These are phyloP conservation scores for Ilyonectria sp. DNA, from an alignment of 2,329 filamentous ascomycete species.

Conservation along the genomic window DNA sequence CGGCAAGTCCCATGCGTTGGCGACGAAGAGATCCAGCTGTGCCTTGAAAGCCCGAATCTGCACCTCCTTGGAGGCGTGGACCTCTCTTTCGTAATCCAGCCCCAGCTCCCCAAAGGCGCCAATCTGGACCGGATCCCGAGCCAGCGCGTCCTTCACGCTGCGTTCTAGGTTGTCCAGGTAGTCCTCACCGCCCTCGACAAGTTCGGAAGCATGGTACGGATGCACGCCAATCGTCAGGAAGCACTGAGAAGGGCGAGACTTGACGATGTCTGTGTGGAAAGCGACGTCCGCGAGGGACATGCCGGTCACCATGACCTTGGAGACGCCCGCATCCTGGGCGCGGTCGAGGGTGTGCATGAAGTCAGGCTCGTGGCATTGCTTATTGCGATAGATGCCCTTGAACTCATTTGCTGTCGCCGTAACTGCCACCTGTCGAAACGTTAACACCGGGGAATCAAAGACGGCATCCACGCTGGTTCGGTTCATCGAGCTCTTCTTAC, in stretches of 20 bases:
- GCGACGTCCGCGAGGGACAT: slow-evolving; percentile 53
- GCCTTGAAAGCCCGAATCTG: slow-evolving; percentile 45
- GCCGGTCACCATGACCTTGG: slow-evolving; percentile 59
- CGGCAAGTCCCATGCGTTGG: slow-evolving; percentile 44
- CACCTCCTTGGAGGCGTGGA: slow-evolving; percentile 56
- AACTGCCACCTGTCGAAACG: slow-evolving; percentile 52
- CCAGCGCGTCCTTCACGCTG: slow-evolving; percentile 44
- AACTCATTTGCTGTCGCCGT: slow-evolving; percentile 61
- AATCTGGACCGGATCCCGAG: slow-evolving; percentile 49
- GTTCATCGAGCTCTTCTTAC: slow-evolving; percentile 32
- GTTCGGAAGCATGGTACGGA: slow-evolving; percentile 64
- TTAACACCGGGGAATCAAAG: not conserved
- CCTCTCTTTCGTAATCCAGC: slow-evolving; percentile 64
- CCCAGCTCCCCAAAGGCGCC: slow-evolving; percentile 66
- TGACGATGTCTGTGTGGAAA: slow-evolving; percentile 49
- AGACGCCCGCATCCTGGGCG: slow-evolving; percentile 57
- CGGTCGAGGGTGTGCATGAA: slow-evolving; percentile 60
- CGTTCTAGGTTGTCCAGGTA: slow-evolving; percentile 43
- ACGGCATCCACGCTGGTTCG: not conserved
- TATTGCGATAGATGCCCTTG: slow-evolving; percentile 65
- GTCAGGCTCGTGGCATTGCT: slow-evolving; percentile 63
- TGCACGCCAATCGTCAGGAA: slow-evolving; percentile 65
- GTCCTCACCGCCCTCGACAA: slow-evolving; percentile 51
- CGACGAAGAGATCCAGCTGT: slow-evolving; percentile 46
- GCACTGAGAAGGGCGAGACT: slow-evolving; percentile 52